Evolutionary conservation across 176 grass and related monocot genomes (phyloP).

Genomic region (Poa annua): DNA sequence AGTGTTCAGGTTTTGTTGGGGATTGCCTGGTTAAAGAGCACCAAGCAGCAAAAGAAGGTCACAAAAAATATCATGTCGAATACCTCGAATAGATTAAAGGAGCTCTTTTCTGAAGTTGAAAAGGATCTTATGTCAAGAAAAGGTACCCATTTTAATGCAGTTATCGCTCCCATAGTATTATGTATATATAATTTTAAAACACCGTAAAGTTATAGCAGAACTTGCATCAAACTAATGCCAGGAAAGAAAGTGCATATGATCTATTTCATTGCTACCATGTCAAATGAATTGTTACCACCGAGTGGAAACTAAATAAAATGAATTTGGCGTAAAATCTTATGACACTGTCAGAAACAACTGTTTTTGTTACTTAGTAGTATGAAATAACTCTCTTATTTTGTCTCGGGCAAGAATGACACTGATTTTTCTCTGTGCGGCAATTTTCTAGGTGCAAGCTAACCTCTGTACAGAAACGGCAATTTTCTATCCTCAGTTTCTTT

Average conservation of each 20-base stretch:
- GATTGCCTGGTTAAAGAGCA: slow-evolving; percentile 86
- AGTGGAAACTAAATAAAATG: slow-evolving; percentile 18
- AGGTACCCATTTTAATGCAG: slow-evolving; percentile 27
- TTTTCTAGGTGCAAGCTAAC: slow-evolving; percentile 52
- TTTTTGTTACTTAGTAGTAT: slow-evolving; percentile 1
- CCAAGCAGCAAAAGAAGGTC: slow-evolving; percentile 84
- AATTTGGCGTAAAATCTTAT: neutral
- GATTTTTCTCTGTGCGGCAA: neutral
- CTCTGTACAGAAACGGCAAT: neutral
- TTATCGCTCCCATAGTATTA: neutral
- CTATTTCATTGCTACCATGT: neutral
- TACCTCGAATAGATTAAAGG: slow-evolving; percentile 62
- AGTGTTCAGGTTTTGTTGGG: slow-evolving; percentile 65
- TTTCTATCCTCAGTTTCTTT: no score
- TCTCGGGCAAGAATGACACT: neutral
- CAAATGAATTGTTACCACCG: neutral
- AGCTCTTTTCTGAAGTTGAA: slow-evolving; percentile 63
- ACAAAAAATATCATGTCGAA: slow-evolving; percentile 75
- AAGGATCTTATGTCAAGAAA: slow-evolving; percentile 68
- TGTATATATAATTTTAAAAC: slow-evolving; percentile 14
- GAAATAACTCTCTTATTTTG: slow-evolving; percentile 1
- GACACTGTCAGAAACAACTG: neutral
- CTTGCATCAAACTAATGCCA: slow-evolving; percentile 2
- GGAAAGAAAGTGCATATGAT: slow-evolving; percentile 12
- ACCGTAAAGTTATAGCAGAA: slow-evolving; percentile 21